A percentile compares a stretch with the other conserved stretches of the same genome.
Conservation (phyloP, 1,139 yeast species). For the Zygosaccharomyces sapae region DNA sequence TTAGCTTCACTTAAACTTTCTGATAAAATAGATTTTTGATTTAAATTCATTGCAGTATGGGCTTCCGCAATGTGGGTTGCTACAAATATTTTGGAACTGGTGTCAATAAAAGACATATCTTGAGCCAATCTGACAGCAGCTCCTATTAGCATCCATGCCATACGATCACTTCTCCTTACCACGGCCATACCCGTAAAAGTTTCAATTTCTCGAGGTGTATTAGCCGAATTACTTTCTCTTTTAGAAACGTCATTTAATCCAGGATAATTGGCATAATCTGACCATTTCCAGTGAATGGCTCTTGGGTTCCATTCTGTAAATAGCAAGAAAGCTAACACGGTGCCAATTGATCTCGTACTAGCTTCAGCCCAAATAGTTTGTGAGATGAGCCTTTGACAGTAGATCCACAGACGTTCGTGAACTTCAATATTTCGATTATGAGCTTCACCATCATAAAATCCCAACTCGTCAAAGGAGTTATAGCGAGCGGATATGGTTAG, state of each 20-base stretch:
- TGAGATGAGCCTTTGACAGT: constrained; percentile 75
- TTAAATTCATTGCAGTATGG: constrained; percentile 65
- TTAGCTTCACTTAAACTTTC: constrained; percentile 64
- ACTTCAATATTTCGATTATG: constrained; percentile 49
- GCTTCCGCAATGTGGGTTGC: constrained; percentile 86
- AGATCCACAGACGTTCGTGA: constrained; percentile 78
- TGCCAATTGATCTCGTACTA: constrained; percentile 79
- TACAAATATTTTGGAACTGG: constrained; percentile 66
- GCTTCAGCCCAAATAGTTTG: constrained; percentile 96
- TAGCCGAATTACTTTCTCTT: constrained; percentile 13
- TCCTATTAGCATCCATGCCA: constrained; percentile 94
- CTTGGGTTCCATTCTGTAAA: constrained; percentile 95
- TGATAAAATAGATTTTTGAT: constrained; percentile 63
- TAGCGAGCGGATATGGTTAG: constrained; percentile 76
- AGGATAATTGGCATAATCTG: constrained; percentile 68
- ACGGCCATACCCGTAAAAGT: constrained; percentile 76
- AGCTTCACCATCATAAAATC: constrained; percentile 26
- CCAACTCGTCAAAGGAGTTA: constrained; percentile 49
- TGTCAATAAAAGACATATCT: constrained; percentile 76
- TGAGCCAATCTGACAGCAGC: constrained; percentile 83
- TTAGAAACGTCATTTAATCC: constrained; percentile 15
- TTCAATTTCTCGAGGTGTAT: constrained; percentile 38
- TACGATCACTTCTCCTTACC: constrained; percentile 77
- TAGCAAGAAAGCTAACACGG: constrained; percentile 77
- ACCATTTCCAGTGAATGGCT: constrained; percentile 86